A percentile compares a stretch with the other conserved stretches of the same genome.
Conservation (phyloP, 1,139 yeast genomes). For the Nadsonia commutata region DNA sequence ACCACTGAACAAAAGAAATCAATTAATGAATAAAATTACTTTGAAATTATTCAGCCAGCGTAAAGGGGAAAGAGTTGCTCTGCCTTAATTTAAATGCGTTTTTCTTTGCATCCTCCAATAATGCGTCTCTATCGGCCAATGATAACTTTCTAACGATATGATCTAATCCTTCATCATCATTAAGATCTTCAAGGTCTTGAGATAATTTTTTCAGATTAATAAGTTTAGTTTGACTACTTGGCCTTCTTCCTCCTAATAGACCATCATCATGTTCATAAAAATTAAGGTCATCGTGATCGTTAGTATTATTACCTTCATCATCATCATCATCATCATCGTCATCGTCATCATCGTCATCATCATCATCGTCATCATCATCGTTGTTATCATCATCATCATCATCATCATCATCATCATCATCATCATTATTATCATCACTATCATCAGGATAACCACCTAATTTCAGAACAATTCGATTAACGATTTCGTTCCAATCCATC, state of each 20-base stretch:
- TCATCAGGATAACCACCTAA: slow-evolving; percentile 87
- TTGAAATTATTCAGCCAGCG: neutral
- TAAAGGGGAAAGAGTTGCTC: neutral
- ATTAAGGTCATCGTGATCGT: slow-evolving; percentile 32
- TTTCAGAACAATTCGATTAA: slow-evolving; percentile 66
- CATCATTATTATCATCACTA: slow-evolving; percentile 63
- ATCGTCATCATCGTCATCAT: slow-evolving; percentile 26
- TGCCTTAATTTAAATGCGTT: neutral
- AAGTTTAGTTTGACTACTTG: slow-evolving; percentile 2
- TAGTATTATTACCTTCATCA: slow-evolving; percentile 28
- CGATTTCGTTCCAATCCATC: slow-evolving; percentile 93
- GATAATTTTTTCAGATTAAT: slow-evolving; percentile 1
- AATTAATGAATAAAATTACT: too few species aligned
- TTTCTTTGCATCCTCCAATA: slow-evolving; percentile 3
- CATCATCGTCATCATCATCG: slow-evolving; percentile 26
- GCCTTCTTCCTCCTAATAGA: neutral
- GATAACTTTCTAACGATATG: slow-evolving; percentile 9
- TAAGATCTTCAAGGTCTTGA: slow-evolving; percentile 7
- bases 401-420: slow-evolving; percentile 38
- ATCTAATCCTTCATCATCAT: slow-evolving; percentile 10
- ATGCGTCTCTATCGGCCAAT: slow-evolving; percentile 10
- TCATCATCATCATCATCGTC: slow-evolving; percentile 33
- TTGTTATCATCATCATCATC: slow-evolving; percentile 29
- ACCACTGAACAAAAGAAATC: too few species aligned
- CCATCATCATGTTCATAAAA: slow-evolving; percentile 28